These are phyloP conservation scores for Haematococcus lacustris DNA, from an alignment of 139 green algal species.

Conservation along the genomic window DNA sequence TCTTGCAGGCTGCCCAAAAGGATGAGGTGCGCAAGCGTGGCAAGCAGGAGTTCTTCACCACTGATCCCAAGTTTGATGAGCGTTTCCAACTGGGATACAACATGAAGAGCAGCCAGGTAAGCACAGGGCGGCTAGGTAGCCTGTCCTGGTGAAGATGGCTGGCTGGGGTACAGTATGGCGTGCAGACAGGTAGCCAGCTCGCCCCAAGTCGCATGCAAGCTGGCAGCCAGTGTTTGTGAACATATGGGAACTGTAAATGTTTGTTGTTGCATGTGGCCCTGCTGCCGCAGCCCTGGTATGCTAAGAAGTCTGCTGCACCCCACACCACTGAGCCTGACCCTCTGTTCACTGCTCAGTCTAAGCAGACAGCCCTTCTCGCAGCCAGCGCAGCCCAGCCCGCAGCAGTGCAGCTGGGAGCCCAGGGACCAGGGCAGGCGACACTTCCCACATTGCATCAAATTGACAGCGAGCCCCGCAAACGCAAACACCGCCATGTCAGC, in stretches of 20 bases:
- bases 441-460: not conserved
- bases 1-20: constrained; percentile 41
- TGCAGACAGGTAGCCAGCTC: not conserved
- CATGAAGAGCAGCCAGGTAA: constrained; percentile 22
- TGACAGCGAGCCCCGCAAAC: not conserved
- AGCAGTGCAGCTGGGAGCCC: not conserved
- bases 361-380: not conserved
- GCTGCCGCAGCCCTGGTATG: constrained; percentile 4
- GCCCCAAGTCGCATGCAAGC: not conserved
- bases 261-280: not conserved
- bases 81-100: constrained; percentile 54
- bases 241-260: not conserved
- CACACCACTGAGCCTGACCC: not conserved
- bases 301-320: not conserved
- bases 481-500: not conserved
- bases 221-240: not conserved
- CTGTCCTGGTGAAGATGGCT: not conserved
- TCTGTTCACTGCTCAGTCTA: not conserved
- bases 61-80: constrained; percentile 74
- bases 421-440: not conserved
- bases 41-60: constrained; percentile 62
- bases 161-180: not conserved
- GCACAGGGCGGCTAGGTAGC: constrained; percentile 3
- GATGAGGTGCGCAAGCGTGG: constrained; percentile 41
- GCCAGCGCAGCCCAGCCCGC: too few relatives aligned